Base-by-base conservation (phyloP, 805 yeast genomes). In the Yarrowia deformans region DNA sequence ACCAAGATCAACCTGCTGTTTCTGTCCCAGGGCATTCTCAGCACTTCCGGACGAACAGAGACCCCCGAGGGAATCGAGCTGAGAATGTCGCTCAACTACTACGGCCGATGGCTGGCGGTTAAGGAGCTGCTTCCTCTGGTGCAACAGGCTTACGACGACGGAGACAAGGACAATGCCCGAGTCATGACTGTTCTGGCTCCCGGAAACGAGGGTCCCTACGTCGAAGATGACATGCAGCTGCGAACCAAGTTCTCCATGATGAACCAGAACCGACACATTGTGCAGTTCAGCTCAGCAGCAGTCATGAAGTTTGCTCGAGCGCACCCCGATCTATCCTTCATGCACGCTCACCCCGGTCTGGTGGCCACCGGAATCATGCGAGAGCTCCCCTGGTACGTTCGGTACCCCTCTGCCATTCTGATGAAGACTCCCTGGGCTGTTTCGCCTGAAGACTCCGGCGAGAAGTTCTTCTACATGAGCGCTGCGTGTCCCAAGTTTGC, bases 41-140 rank as follows among this genome's bases (percentile, higher is more conserved):
- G 70, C n/a, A 52, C 81, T 55, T 80, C 78, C 66, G 85, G 84
- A 32, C 77, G 77, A 58, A 69, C 42, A 1, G 77, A 74, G 61
- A 75, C 72, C 13, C 19, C 70, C 9, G 78, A 76, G 66, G 78
- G 78, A 9, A 64, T 72, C 10, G 78, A 76, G 54, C 29, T 69
- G 40, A 73, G 73, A 68, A 68, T 76, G 73, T 70, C 74, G 14
- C 69, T 74, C 32, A 73, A 74, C 55, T 76, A 76, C 69, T 75
- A 75, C 67, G 74, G 73, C 5, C 70, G 78, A 40, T 72, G 74
- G 78, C 60, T 71, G 37, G 66, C 75, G 16, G 71, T 70, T 12
- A 52, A 70, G 10, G 69, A 70, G n/a, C 69, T 76, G 50, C 18
- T 74, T 34, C 75, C 76, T 9, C 69, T 74, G 55, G 54, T 76